phyloP scores from a whole-genome alignment of 2,329 filamentous ascomycete genomes.

The Curvularia sp. region DNA sequence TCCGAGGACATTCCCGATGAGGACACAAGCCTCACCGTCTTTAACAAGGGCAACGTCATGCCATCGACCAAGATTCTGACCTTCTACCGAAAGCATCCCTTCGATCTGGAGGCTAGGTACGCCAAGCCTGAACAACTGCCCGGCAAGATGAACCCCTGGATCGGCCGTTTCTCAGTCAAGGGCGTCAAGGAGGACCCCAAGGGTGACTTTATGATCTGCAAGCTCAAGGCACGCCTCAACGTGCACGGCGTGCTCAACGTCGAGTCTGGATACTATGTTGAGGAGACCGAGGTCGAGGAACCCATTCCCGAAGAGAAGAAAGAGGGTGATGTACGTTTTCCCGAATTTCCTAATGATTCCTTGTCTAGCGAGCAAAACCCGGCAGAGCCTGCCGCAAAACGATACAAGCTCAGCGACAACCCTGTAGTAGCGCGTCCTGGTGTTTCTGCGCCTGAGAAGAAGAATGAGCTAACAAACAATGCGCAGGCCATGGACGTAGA shows the following conservation, averaged over 20 bases:
- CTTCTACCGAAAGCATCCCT: conserved; percentile 98
- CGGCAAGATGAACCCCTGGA: conserved; percentile 91
- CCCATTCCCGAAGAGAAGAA: conserved; percentile 72
- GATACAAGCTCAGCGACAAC: conserved; percentile 36
- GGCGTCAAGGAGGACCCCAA: conserved; percentile 91
- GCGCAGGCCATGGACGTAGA: conserved; percentile 51
- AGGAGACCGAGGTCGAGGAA: conserved; percentile 97
- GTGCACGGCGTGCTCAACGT: conserved; percentile 96
- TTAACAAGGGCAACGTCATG: conserved; percentile 95
- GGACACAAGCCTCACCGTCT: conserved; percentile 95
- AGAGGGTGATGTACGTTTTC: conserved; percentile 74
- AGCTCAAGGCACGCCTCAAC: conserved; percentile 96
- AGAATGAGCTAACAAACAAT: conserved; percentile 38
- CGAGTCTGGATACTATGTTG: conserved; percentile 96
- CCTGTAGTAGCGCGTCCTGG: conserved; percentile 36
- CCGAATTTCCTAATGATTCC: conserved; percentile 31
- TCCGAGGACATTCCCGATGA: conserved; percentile 97
- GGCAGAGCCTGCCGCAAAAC: conserved; percentile 42
- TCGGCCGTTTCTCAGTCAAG: conserved; percentile 97
- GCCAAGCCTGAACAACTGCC: conserved; percentile 85
- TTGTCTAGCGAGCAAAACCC: conserved; percentile 31
- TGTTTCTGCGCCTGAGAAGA: conserved; percentile 28
- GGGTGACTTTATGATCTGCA: conserved; percentile 99
- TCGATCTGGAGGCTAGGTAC: conserved; percentile 95
- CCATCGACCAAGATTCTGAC: conserved; percentile 99